These are phyloP conservation scores for Lactarius deliciosus DNA, from an alignment of 768 basidiomycete genomes.

Conservation along the genomic window DNA sequence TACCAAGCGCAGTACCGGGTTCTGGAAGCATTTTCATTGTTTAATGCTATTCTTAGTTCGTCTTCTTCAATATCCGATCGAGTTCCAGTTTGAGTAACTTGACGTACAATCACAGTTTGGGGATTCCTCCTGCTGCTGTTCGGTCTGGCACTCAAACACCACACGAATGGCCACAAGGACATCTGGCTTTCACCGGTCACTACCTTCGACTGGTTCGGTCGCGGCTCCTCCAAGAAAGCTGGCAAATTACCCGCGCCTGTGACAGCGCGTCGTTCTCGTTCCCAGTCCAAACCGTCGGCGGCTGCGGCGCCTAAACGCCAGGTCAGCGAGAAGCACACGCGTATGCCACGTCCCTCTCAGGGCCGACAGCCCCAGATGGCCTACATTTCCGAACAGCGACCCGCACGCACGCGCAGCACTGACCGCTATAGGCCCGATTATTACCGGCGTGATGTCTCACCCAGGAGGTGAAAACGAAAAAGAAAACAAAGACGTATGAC, in stretches of 20 bases:
- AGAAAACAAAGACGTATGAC: background rate
- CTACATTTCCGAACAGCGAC: constrained; percentile 16
- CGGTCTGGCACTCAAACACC: constrained; percentile 44
- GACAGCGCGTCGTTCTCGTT: constrained; percentile 33
- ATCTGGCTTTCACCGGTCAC: constrained; percentile 76
- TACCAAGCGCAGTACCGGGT: constrained; percentile 90
- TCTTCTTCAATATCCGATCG: constrained; percentile 23
- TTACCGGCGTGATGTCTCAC: constrained; percentile 38
- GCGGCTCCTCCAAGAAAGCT: constrained; percentile 32
- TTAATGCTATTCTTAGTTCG: constrained; percentile 72
- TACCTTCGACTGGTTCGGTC: constrained; percentile 67
- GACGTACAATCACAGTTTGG: constrained; percentile 42
- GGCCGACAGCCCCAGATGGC: constrained; percentile 27
- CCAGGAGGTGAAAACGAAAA: constrained; percentile 33
- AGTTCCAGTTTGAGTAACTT: constrained; percentile 23
- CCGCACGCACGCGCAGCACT: constrained; percentile 21
- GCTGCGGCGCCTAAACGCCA: constrained; percentile 21
- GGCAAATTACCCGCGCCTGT: constrained; percentile 46
- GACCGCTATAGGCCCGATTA: constrained; percentile 33
- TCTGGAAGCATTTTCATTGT: constrained; percentile 73
- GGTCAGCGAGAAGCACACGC: constrained; percentile 22
- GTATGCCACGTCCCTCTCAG: constrained; percentile 15
- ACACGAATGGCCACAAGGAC: constrained; percentile 42
- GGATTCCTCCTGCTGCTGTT: constrained; percentile 49
- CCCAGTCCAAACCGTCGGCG: constrained; percentile 4